Base-by-base conservation (phyloP, 2,329 filamentous ascomycete genomes). In the Colletotrichum spinosum region DNA sequence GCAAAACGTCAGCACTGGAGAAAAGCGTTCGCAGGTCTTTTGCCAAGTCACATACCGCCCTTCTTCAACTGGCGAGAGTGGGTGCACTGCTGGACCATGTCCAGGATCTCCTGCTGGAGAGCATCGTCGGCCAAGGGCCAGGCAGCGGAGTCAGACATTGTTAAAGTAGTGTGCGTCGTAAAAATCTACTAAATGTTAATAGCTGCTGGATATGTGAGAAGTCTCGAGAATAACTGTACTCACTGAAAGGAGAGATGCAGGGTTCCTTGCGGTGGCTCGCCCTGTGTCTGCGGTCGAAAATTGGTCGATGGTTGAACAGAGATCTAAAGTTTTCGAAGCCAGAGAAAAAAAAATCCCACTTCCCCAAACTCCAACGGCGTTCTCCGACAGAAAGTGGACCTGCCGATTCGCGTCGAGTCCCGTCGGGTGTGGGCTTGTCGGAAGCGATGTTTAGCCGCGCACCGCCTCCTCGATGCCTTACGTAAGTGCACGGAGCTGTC, bases 51-150 rank as follows among this genome's bases (percentile, higher is more conserved):
- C 63, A 94, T 95, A 77, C 92, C 92, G 68, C 93, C 92, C 85
- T 96, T 97, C 86, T 96, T 96, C 70, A 94, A 81, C 85, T 96
- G 92, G 55, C 90, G 86, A 75, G 87, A 85, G 81, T 91, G 83
- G 81, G 83, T 60, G 83, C 89, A 79, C 74, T 92, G 90, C 82
- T 95, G 92, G 68, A 94, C 85, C 60, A 94, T 86, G 72, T 97
- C 92, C 69, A 97, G 88, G 69, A 97, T 89, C 78, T 94, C 90
- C 83, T 94, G 90, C 60, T 91, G 88, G 69, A 97, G 85, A 73
- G 88, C 86, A 75, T 88, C 85, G 76, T 93, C 90, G 78, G 91
- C 90, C 77, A 91, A 78, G 68, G 90, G 90, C 89, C 90, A 92
- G 70, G 90, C 89, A 60, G 64, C 64, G 37, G 60, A 64, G 45